Base-by-base conservation (phyloP, 257 asterid species). In the Asclepias syriaca region DNA sequence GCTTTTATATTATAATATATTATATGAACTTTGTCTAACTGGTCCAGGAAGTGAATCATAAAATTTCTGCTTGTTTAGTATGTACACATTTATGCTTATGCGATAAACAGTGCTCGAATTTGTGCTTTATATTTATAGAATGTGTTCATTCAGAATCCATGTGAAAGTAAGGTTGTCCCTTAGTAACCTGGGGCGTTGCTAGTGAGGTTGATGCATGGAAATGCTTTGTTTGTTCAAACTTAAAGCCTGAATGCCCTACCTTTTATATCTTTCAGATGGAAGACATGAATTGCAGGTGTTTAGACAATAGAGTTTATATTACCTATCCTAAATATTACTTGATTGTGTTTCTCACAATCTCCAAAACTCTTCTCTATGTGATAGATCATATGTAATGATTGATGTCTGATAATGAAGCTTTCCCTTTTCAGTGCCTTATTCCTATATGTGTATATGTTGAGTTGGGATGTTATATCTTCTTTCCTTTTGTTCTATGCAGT, bases 401-500 rank as follows among this genome's bases (percentile, higher is more conserved):
- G 24, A 34, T 63, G 51, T 32, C 46, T 49, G 39, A 32, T 15
- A 29, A 10, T 43, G 18, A 19, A 60, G 9, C 69, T 13, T 29
- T 37, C 11, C 48, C n/a, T 27, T 75, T 59, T 45, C 19, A 54
- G 32, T 49, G 3, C 53, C 34, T 50, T 48, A 37, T 65, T 22
- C 4, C n/a, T 49, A 5, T 67, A 29, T 14, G n/a, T 14, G 45
- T 48, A 18, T 37, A 24, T 48, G 27, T 66, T 82, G 51, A 50
- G 51, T 66, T 39, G 64, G 73, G 51, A 34, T 24, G 5, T 18
- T 71, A 43, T 29, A 22, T 53, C 56, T 49, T 40, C 18, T 67
- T 24, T 68, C 68, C 71, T 59, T 67, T 72, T 60, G 57, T 39
- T 59, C 40, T 43, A 70, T 79, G 80, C 81, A 91, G 97, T 87